Percentiles rank a stretch among this genome's conserved stretches.
Conservation (phyloP, 306 rosid species). For the Ormosia emarginata region DNA sequence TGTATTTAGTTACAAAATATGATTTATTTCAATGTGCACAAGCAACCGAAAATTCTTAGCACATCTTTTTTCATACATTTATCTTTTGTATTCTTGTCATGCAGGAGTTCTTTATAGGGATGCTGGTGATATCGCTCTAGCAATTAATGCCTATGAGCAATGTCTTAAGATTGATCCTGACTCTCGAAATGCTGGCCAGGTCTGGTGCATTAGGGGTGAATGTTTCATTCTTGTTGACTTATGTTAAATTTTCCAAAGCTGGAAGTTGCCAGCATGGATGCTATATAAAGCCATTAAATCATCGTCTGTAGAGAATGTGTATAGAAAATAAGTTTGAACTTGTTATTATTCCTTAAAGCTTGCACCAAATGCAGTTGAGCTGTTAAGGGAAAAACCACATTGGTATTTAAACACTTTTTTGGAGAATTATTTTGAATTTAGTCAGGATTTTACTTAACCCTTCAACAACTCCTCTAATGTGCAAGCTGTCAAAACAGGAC, state of each 20-base stretch:
- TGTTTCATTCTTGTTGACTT: not conserved
- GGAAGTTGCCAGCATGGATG: not conserved
- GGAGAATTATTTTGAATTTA: not conserved
- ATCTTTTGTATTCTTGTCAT: conserved; percentile 25
- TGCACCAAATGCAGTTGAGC: not conserved
- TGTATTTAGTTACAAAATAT: not conserved
- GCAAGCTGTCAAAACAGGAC: not conserved
- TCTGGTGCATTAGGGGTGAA: conserved; percentile 28
- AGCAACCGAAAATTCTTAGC: not conserved
- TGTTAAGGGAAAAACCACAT: not conserved
- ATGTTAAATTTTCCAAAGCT: conserved; percentile 7
- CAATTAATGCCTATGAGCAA: conserved; percentile 90
- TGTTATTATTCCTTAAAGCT: not conserved
- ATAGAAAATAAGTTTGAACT: not conserved
- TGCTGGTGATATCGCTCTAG: conserved; percentile 81
- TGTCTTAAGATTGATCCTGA: conserved; percentile 96
- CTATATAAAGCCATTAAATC: not conserved
- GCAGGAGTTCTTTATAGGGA: conserved; percentile 95
- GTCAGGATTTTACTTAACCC: not conserved
- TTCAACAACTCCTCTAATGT: not conserved
- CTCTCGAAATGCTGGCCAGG: conserved; percentile 99
- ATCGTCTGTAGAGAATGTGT: not conserved
- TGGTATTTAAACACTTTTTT: not conserved
- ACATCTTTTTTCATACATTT: not conserved
- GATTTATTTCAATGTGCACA: not conserved